Evolutionary conservation across 495 filamentous ascomycete genomes (phyloP), one percentile per base, ranked within the genome.

Genomic region (Trichocladium antarcticum): DNA sequence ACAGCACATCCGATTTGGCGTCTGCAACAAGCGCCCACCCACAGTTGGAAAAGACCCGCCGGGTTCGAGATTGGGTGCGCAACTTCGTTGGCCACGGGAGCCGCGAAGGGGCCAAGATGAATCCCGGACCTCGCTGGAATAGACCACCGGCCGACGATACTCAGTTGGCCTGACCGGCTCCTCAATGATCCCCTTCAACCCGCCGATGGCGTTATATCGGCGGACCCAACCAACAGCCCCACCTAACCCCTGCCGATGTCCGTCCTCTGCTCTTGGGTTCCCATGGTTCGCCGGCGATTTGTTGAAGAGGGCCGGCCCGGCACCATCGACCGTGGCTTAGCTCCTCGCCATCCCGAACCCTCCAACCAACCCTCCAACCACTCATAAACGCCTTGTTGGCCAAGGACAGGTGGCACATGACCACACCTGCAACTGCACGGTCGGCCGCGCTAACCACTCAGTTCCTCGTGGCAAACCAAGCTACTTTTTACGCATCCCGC

Each of bases 41-140:
- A 42, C 77, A 76, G 58, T 58, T 78, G 27, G 68, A 69, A 37
- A 92, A 87, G 66, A 75, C 81, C 32, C 68, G 70, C 57, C 74
- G 69, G 46, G 87, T 93, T 40, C 72, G 74, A 46, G 76, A 83
- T 47, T 95, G 88, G 89, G 77, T 85, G 38, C 62, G 79, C 45
- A 69, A 70, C 39, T 92, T 89, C 68, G 82, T 92, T 47, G 80
- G 75, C 5, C 32, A 17, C 1, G 50, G 31, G 7, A 31, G 2
- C 27, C 43, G 29, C 17, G 17, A 37, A 8, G 22, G 22, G 17
- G 22, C 15, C 24, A 42, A 35, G 14, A 12, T 17, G 2, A 6
- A 44, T 10, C 9, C 36, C 10, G 32, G 37, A 12, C 45, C 49
- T 10, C 40, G 54, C 24, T 61, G 58, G 58, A 41, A 58, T 24